Evolutionary conservation across 495 filamentous ascomycete genomes (phyloP), one percentile per base, ranked within the genome.

Genomic region (Lasiosphaeria miniovina): DNA sequence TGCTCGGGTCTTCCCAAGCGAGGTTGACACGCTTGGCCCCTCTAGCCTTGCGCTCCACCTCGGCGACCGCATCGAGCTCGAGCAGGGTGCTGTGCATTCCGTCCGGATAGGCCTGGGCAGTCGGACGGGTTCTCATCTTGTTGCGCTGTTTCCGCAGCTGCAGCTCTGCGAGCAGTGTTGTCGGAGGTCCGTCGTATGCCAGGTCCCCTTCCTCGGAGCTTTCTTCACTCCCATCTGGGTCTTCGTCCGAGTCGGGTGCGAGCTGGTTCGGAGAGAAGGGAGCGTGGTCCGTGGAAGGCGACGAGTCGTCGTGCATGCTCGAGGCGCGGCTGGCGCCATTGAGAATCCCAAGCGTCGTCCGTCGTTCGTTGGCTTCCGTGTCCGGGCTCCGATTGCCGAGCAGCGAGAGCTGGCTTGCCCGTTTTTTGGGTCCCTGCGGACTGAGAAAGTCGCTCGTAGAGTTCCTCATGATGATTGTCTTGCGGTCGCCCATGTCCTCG

Each of bases 61-160:
- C 88, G 45, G 90, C 91, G 33, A 96, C 92, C 4, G 90, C 89
- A 64, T 98, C 93, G 49, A 98, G 80, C 68, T 98, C 84, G 2
- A 98, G 80, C 3, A 98, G 80, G 0, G 95, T 98, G n/a, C 88
- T 87, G 48, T 90, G 89, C 76, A 95, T 84, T 5, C 92, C 92
- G 46, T 87, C 84, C 9, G 88, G 87, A 62, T 83, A 88, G 1
- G 83, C 80, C 38, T 79, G 84, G 33, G 84, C 77, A 5, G 84
- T 82, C 3, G 88, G 89, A 10, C 87, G 84, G 41, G 82, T 91
- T 49, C 94, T 84, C 50, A 83, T 78, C 70, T 90, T 88, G 64
- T 91, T 85, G 61, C 93, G 88, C 41, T 87, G 84, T 68, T 98
- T 98, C 34, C 94, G 86, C 51, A 94, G 75, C 71, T 96, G 89